Percentiles rank a stretch among this genome's conserved stretches.
Conservation (phyloP, 176 grass and related monocot genomes). For the Cenchrus fungigraminus region DNA sequence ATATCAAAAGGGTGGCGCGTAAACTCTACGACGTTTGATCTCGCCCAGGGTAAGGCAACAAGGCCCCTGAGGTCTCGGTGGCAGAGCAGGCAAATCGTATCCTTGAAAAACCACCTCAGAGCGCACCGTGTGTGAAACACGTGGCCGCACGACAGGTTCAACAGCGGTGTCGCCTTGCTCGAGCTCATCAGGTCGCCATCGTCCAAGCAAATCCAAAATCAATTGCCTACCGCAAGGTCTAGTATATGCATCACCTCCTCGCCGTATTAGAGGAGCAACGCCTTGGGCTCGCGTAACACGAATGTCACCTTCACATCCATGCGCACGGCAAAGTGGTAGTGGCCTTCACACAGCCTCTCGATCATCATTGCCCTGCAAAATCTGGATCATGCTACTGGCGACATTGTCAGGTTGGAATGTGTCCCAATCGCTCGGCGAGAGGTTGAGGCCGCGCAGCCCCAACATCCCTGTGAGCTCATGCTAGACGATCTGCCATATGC, state of each 20-base stretch:
- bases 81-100: background rate
- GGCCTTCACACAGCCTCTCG: background rate
- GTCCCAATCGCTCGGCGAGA: background rate
- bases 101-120: background rate
- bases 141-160: background rate
- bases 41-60: background rate
- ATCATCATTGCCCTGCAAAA: background rate
- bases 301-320: background rate
- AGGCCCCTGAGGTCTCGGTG: background rate
- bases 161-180: background rate
- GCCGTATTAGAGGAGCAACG: background rate
- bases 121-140: background rate
- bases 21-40: too few species aligned
- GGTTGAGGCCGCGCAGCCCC: background rate
- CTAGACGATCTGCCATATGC: background rate
- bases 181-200: background rate
- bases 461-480: background rate
- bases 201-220: background rate
- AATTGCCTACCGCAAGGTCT: background rate
- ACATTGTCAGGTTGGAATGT: background rate
- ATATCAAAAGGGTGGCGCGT: too few species aligned
- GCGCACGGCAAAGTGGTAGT: background rate
- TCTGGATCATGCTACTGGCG: background rate
- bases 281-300: background rate
- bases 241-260: background rate